phyloP scores from a whole-genome alignment of 306 rosid genomes.

The Calophaca sinica region DNA sequence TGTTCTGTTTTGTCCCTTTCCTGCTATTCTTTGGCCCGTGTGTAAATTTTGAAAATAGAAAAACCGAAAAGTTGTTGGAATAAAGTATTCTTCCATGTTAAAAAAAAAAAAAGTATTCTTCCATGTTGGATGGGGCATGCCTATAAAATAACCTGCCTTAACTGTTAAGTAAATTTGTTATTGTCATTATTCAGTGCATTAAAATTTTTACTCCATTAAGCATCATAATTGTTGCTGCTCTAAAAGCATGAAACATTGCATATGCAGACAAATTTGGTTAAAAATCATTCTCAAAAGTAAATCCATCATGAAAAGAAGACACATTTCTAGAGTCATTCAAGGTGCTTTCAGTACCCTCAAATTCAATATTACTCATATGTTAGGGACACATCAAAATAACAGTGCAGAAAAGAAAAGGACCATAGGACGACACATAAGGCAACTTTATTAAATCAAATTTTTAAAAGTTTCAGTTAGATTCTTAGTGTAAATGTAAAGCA shows the following conservation, averaged over 20 bases:
- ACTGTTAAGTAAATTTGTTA: conserved; percentile 34
- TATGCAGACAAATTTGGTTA: conserved; percentile 26
- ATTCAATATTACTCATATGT: no score
- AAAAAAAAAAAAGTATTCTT: conserved; percentile 38
- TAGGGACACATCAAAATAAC: conserved; percentile 39
- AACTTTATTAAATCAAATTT: conserved; percentile 52
- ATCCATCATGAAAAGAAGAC: conserved; percentile 45
- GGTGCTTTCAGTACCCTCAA: conserved; percentile 30
- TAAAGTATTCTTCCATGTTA: conserved; percentile 33
- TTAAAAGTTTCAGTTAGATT: conserved; percentile 31
- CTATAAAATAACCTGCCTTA: conserved; percentile 36
- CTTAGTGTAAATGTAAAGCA: conserved; percentile 35
- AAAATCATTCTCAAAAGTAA: conserved; percentile 38
- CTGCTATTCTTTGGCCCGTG: conserved; percentile 21
- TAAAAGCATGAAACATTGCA: conserved; percentile 41
- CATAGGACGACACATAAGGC: conserved; percentile 40
- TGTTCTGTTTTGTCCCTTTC: background rate
- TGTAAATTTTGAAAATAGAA: background rate
- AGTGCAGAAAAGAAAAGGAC: conserved; percentile 38
- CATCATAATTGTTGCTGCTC: conserved; percentile 34
- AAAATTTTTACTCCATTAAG: conserved; percentile 28
- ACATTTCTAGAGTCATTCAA: background rate
- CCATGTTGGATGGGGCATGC: conserved; percentile 23
- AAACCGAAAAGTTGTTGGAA: conserved; percentile 26
- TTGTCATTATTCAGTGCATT: background rate